These are phyloP conservation scores for Blastocystis sp. DNA, from an alignment of 352 stramenopile species.

Conservation along the genomic window DNA sequence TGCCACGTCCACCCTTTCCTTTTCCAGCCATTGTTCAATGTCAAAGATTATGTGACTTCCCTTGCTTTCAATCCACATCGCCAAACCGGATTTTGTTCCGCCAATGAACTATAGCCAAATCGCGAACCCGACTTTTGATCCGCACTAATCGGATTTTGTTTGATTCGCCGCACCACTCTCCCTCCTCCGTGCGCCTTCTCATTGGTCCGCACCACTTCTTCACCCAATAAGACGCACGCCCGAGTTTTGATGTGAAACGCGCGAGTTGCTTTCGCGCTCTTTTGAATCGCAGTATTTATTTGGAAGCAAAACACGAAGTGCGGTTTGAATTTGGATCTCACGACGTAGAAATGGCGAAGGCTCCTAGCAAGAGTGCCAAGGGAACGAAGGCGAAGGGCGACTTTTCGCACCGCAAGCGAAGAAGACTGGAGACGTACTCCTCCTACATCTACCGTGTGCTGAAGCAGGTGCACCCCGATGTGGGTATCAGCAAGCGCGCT, in stretches of 20 bases:
- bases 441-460: too few species aligned
- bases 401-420: conserved; percentile 74
- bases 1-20: too few species aligned
- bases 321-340: conserved; percentile 2
- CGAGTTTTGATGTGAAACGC: not conserved
- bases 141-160: conserved; percentile 28
- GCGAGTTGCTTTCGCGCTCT: not conserved
- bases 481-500: conserved; percentile 76
- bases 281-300: conserved; percentile 26
- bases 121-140: not conserved
- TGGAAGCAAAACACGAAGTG: not conserved
- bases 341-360: conserved; percentile 56
- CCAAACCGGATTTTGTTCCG: not conserved
- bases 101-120: conserved; percentile 2
- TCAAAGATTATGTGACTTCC: not conserved
- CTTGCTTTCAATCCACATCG: conserved; percentile 5
- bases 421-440: conserved; percentile 72
- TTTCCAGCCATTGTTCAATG: not conserved
- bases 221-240: not conserved
- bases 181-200: too few species aligned
- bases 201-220: not conserved
- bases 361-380: conserved; percentile 76
- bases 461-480: conserved; percentile 59
- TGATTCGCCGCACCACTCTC: not conserved
- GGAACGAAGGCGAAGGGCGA: conserved; percentile 75